A percentile compares a stretch with the other conserved stretches of the same genome.
Evolutionary conservation across 148 eudicot species (phyloP).

Genomic region (Chenopodium quinoa): DNA sequence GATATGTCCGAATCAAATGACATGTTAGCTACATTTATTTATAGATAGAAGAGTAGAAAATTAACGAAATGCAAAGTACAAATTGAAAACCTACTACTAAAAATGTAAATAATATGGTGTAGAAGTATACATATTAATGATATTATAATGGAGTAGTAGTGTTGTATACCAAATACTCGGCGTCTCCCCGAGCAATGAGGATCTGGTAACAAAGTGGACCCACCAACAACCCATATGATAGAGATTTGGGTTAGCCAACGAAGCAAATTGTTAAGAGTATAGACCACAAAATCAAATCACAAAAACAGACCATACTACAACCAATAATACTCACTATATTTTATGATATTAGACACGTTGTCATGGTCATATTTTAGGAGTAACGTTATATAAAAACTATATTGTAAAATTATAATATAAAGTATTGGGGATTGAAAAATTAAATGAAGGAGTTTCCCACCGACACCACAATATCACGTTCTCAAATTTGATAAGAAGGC

Average conservation of each 20-base stretch:
- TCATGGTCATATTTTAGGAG: background rate
- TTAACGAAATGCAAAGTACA: too few relatives aligned
- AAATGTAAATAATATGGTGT: background rate
- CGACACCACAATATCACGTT: constrained; percentile 30
- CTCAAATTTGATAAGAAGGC: background rate
- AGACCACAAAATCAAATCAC: constrained; percentile 5
- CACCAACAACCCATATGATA: background rate
- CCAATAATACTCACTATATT: background rate
- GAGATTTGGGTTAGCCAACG: background rate
- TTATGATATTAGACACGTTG: background rate
- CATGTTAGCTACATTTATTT: too few relatives aligned
- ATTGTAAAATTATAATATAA: background rate
- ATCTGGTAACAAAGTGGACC: constrained; percentile 5
- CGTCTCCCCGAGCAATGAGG: constrained; percentile 9
- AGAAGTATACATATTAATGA: too few relatives aligned
- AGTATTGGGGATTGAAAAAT: background rate
- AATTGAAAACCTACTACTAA: too few relatives aligned
- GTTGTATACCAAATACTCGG: background rate
- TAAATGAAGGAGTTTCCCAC: constrained; percentile 17
- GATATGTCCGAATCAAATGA: too few relatives aligned
- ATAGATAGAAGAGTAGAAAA: too few relatives aligned
- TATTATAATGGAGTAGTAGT: background rate
- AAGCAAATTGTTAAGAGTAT: background rate
- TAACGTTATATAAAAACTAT: too few relatives aligned
- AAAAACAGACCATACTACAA: background rate